phyloP scores from a whole-genome alignment of 2,329 filamentous ascomycete species.

The Paecilomyces niveus region DNA sequence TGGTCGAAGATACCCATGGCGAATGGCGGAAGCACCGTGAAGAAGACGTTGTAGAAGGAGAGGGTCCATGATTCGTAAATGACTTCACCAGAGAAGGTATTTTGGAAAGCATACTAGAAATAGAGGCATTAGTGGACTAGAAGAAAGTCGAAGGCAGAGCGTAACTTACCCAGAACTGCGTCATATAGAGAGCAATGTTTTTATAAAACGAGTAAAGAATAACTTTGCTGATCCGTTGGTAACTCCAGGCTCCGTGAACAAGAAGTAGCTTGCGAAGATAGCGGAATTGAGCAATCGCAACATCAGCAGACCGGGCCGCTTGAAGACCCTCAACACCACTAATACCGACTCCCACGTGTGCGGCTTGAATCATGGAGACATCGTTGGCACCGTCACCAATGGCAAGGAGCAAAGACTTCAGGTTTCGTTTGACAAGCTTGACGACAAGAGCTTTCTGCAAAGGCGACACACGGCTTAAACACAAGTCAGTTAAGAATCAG shows the following conservation, averaged over 20 bases:
- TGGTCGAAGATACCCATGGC: constrained; percentile 96
- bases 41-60: constrained; percentile 99
- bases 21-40: constrained; percentile 87
- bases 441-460: constrained; percentile 96
- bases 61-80: constrained; percentile 99
- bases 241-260: constrained; percentile 95
- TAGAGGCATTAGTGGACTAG: constrained; percentile 21
- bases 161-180: constrained; percentile 85
- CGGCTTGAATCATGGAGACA: constrained; percentile 99
- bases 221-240: constrained; percentile 92
- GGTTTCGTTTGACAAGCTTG: constrained; percentile 92
- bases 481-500: constrained; percentile 6
- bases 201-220: constrained; percentile 99
- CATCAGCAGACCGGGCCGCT: constrained; percentile 89
- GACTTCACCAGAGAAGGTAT: constrained; percentile 93
- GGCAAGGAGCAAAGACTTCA: constrained; percentile 84
- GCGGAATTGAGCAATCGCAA: constrained; percentile 92
- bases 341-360: constrained; percentile 95
- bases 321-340: constrained; percentile 95
- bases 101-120: constrained; percentile 85
- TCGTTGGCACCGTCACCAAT: constrained; percentile 98
- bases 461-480: constrained; percentile 76
- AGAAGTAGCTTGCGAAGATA: constrained; percentile 89
- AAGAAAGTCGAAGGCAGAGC: neutral
- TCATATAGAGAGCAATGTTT: constrained; percentile 98